These are phyloP conservation scores for Boletus mariae DNA, from an alignment of 1,284 basidiomycete species.

Conservation along the genomic window DNA sequence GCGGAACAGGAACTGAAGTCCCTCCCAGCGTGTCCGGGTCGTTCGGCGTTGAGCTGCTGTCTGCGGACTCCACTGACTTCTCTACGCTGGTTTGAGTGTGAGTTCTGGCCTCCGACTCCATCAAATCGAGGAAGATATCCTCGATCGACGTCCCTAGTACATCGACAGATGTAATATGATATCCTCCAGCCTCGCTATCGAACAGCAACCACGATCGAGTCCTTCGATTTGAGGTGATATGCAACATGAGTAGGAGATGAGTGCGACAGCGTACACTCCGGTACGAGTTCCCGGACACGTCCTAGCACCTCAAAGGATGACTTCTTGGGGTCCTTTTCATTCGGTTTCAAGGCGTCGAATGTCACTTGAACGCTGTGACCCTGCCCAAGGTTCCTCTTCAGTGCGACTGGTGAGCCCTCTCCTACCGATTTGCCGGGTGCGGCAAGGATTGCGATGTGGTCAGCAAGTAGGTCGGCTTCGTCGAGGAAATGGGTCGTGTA, in stretches of 20 bases:
- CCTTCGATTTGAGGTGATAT: conserved; percentile 59
- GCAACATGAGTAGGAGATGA: conserved; percentile 39
- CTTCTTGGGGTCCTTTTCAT: conserved; percentile 12
- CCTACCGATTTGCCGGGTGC: conserved; percentile 75
- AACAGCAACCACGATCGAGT: conserved; percentile 51
- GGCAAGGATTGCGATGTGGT: conserved; percentile 71
- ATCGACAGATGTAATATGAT: conserved; percentile 54
- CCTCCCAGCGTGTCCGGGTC: conserved; percentile 41
- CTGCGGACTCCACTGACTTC: conserved; percentile 12
- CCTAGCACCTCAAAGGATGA: conserved; percentile 35
- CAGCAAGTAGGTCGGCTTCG: conserved; percentile 76
- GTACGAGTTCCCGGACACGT: conserved; percentile 45
- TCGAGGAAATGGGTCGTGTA: conserved; percentile 79
- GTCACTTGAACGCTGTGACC: conserved; percentile 64
- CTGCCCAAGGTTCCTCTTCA: conserved; percentile 70
- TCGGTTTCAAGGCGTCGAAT: conserved; percentile 32
- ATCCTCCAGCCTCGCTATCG: conserved; percentile 40
- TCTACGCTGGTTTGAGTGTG: background rate
- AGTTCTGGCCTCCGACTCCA: conserved; percentile 42
- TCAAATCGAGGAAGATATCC: conserved; percentile 74
- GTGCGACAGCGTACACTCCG: conserved; percentile 40
- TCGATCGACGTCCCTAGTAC: conserved; percentile 73
- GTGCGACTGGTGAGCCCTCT: conserved; percentile 64
- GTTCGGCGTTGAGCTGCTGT: background rate
- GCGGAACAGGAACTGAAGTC: conserved; percentile 20